Conservation (phyloP, 2,329 filamentous ascomycete species). For the Teratosphaeria viscida region DNA sequence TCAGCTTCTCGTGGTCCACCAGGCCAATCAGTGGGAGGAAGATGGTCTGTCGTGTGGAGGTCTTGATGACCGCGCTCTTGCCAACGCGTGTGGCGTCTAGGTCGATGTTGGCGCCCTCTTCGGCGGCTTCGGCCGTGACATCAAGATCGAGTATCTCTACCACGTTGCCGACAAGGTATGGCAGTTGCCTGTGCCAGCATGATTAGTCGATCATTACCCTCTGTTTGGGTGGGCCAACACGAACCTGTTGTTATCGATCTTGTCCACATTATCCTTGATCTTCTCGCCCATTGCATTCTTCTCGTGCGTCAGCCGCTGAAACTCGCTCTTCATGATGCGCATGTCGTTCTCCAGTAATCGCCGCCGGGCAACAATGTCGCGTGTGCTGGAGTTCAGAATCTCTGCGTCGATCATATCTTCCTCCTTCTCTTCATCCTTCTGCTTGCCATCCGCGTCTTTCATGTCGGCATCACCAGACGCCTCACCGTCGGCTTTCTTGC, state of each 20-base stretch:
- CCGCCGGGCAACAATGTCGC: slow-evolving; percentile 85
- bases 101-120: slow-evolving; percentile 98
- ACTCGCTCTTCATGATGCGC: slow-evolving; percentile 97
- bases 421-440: slow-evolving; percentile 48
- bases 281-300: slow-evolving; percentile 95
- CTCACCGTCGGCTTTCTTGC: slow-evolving; percentile 48
- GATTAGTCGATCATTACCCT: slow-evolving; percentile 21
- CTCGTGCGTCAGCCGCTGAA: slow-evolving; percentile 85
- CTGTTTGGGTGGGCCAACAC: neutral
- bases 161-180: slow-evolving; percentile 96
- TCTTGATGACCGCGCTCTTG: slow-evolving; percentile 99
- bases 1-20: slow-evolving; percentile 88
- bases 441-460: slow-evolving; percentile 63
- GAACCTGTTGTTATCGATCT: slow-evolving; percentile 97
- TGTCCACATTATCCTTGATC: slow-evolving; percentile 98
- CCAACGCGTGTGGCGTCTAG: slow-evolving; percentile 91
- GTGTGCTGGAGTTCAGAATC: slow-evolving; percentile 83
- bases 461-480: slow-evolving; percentile 63
- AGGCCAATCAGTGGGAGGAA: slow-evolving; percentile 95
- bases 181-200: slow-evolving; percentile 61
- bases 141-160: slow-evolving; percentile 95
- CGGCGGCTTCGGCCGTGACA: slow-evolving; percentile 86
- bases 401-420: slow-evolving; percentile 79
- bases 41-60: slow-evolving; percentile 94
- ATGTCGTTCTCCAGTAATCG: slow-evolving; percentile 94